Evolutionary conservation across 1,284 basidiomycete species (phyloP).

Genomic region (Acaromyces ingoldii): DNA sequence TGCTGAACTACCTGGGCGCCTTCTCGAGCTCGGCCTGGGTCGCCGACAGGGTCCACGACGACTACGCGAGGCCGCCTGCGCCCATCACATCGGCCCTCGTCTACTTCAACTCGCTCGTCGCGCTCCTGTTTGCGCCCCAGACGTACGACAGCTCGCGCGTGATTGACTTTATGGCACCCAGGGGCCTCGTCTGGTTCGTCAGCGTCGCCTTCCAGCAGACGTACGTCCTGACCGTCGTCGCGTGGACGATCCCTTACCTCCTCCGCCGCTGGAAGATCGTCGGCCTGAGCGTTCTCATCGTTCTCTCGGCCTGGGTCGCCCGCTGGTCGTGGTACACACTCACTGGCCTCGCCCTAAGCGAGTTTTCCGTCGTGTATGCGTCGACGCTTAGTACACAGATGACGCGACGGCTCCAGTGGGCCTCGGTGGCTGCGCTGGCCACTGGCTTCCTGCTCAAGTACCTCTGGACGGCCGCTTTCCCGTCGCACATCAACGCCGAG

Average conservation of each 20-base stretch:
- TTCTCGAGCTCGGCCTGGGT: conserved; percentile 20
- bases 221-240: conserved; percentile 27
- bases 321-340: conserved; percentile 36
- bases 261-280: conserved; percentile 28
- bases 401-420: conserved; percentile 9
- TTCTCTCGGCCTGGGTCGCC: conserved; percentile 35
- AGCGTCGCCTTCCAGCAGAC: conserved; percentile 31
- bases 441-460: conserved; percentile 33
- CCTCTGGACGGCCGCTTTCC: conserved; percentile 23
- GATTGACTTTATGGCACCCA: conserved; percentile 19
- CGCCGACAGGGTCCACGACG: neutral
- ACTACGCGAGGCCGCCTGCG: conserved; percentile 14
- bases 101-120: conserved; percentile 30
- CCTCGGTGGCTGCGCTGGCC: conserved; percentile 9
- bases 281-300: conserved; percentile 20
- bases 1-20: conserved; percentile 19
- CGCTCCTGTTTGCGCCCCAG: conserved; percentile 23
- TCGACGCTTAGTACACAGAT: too few species aligned
- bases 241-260: conserved; percentile 26
- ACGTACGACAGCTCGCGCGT: conserved; percentile 16
- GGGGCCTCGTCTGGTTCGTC: conserved; percentile 29
- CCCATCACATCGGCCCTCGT: conserved; percentile 20
- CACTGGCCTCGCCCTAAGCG: conserved; percentile 32
- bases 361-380: conserved; percentile 26
- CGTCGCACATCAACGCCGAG: conserved; percentile 16